Conservation (phyloP, 257 asterid species). For the Plectranthus barbatus region DNA sequence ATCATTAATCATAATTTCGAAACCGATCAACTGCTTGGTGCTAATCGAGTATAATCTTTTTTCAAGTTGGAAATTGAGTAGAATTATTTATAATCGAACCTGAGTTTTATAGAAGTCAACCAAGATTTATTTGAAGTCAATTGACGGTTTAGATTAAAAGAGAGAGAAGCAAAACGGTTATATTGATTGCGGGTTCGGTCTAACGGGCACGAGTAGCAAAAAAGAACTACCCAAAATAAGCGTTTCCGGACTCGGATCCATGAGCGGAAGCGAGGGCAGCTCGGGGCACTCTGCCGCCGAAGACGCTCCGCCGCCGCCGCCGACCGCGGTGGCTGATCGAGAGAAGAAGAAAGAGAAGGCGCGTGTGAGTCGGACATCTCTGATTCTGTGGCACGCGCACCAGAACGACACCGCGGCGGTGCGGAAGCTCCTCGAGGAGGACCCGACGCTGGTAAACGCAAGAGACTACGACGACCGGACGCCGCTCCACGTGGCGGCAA, state of each 20-base stretch:
- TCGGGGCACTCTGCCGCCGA: conserved; percentile 53
- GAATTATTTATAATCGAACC: too few relatives aligned
- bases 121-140: neutral
- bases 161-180: neutral
- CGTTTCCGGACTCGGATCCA: conserved; percentile 19
- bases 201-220: neutral
- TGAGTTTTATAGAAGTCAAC: too few relatives aligned
- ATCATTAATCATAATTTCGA: too few relatives aligned
- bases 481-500: conserved; percentile 96
- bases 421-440: conserved; percentile 93
- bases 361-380: conserved; percentile 79
- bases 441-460: conserved; percentile 62
- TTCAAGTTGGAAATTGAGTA: neutral
- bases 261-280: conserved; percentile 87
- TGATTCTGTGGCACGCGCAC: conserved; percentile 95
- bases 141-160: neutral
- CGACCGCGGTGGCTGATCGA: conserved; percentile 16
- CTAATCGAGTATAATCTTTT: too few relatives aligned
- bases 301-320: conserved; percentile 23
- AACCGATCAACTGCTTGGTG: too few relatives aligned
- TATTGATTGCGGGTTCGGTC: conserved; percentile 7
- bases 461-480: conserved; percentile 86
- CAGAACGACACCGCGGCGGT: conserved; percentile 80
- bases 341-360: conserved; percentile 82
- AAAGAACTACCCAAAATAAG: conserved; percentile 1